Evolutionary conservation across 2,329 filamentous ascomycete genomes (phyloP), one percentile per base, ranked within the genome.

Genomic region (Colletotrichum lupini): DNA sequence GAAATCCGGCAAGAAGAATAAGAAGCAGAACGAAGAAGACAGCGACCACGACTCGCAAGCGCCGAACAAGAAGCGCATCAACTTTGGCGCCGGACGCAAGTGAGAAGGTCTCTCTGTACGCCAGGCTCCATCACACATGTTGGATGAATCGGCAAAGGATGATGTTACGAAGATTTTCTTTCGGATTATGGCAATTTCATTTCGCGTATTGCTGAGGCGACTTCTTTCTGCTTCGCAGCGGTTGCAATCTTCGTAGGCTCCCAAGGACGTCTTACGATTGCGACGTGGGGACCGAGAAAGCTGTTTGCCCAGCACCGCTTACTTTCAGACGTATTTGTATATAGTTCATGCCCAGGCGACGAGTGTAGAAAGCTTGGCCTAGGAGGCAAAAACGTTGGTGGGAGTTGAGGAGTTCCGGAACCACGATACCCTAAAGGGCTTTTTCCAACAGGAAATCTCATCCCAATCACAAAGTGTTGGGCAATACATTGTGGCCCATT

Each of bases 21-120:
- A 87, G 79, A 89, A 88, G 78, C 85, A 84, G 76, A 83, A 83
- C 35, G 84, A 82, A 5, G 81, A 80, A 30, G 90, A 92, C 71
- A 92, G 89, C 80, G 90, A 92, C 81, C 88, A 86, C 26, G 90
- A 92, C 68, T 83, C 84, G 61, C 86, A 88, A 69, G 80, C 83
- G 60, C 80, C 80, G 55, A 91, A 87, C 78, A 87, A 91, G 80
- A 87, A 89, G 67, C 83, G 89, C 74, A 90, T 89, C 3, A 88
- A 88, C 77, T 91, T 91, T 79, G 89, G 89, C 19, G 86, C 87
- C 0, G 83, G 84, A 35, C 84, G 88, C 68, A 90, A 89, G 78
- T 87, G 74, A 78, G 59, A 4, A n/a, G 4, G 16, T 7, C 5
- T 7, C 5, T 6, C 42, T 7, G 42, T 46, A 49, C 19, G 7